phyloP scores from a whole-genome alignment of 2,329 filamentous ascomycete species.

The Emergomyces africanus region DNA sequence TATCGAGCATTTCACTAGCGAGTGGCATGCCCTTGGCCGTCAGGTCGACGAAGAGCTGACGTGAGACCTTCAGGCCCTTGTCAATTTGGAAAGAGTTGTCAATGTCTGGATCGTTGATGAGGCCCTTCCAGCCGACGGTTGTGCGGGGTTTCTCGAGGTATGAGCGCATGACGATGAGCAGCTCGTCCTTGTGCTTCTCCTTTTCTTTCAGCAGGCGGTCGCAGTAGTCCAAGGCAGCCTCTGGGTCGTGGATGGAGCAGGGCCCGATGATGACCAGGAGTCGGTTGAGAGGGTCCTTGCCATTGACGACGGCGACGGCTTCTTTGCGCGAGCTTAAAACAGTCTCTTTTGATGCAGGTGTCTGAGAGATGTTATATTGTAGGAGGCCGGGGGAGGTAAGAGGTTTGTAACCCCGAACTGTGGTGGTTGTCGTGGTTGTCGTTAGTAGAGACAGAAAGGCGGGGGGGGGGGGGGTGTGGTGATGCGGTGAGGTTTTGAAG shows the following conservation, averaged over 20 bases:
- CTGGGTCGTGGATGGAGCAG: conserved; percentile 93
- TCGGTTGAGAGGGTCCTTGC: conserved; percentile 43
- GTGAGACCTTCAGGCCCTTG: conserved; percentile 76
- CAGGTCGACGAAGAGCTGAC: conserved; percentile 86
- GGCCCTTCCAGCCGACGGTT: conserved; percentile 95
- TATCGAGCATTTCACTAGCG: conserved; percentile 95
- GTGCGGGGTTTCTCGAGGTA: conserved; percentile 98
- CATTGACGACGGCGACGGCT: conserved; percentile 48
- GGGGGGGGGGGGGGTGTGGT: neutral
- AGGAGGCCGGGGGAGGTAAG: conserved; percentile 88
- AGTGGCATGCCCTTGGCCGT: conserved; percentile 90
- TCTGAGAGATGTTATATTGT: conserved; percentile 69
- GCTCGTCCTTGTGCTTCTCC: conserved; percentile 76
- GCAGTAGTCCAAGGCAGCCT: conserved; percentile 86
- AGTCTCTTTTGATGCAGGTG: conserved; percentile 33
- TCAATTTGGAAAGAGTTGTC: conserved; percentile 99
- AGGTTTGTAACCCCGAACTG: conserved; percentile 85
- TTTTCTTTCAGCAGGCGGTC: conserved; percentile 67
- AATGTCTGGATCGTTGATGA: conserved; percentile 98
- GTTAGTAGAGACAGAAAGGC: neutral
- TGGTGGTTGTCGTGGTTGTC: conserved; percentile 23
- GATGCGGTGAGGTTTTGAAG: neutral
- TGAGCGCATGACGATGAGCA: conserved; percentile 92
- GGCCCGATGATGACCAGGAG: conserved; percentile 78
- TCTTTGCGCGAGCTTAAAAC: conserved; percentile 49